Percentiles rank a stretch among this genome's conserved stretches.
These are phyloP conservation scores for Mucor mucedo DNA, from an alignment of 371 early-diverging fungal genomes.

Conservation along the genomic window DNA sequence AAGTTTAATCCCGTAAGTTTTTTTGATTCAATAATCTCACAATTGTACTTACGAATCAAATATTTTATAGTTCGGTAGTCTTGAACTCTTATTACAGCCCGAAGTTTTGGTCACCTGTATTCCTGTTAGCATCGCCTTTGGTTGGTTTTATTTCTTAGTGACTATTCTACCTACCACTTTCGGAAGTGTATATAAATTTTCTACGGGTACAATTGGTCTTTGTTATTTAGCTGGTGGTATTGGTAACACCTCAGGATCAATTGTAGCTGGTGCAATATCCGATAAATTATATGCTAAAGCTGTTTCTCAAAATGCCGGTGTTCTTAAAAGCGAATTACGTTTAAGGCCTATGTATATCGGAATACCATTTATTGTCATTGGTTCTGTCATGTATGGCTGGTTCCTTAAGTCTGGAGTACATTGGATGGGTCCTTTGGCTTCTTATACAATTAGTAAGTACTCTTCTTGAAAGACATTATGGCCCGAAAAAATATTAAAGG, in stretches of 20 bases:
- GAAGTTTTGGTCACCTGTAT: slow-evolving; percentile 32
- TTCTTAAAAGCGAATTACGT: slow-evolving; percentile 25
- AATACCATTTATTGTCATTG: slow-evolving; percentile 29
- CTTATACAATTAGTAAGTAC: slow-evolving; percentile 27
- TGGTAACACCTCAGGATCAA: slow-evolving; percentile 52
- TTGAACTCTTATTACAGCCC: slow-evolving; percentile 26
- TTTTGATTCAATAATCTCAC: background rate
- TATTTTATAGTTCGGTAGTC: slow-evolving; percentile 33
- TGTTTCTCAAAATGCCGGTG: slow-evolving; percentile 24
- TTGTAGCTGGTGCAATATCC: slow-evolving; percentile 44
- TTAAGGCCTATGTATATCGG: slow-evolving; percentile 35
- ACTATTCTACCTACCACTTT: slow-evolving; percentile 53
- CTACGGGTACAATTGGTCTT: slow-evolving; percentile 53
- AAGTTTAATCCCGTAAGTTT: slow-evolving; percentile 49
- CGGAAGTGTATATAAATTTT: slow-evolving; percentile 41
- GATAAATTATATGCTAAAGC: slow-evolving; percentile 32
- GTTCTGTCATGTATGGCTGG: slow-evolving; percentile 47
- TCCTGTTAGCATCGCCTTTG: slow-evolving; percentile 38
- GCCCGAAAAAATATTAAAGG: background rate
- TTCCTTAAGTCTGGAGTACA: slow-evolving; percentile 26
- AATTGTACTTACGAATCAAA: too few relatives aligned
- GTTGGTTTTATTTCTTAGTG: slow-evolving; percentile 39
- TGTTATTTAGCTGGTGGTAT: slow-evolving; percentile 57
- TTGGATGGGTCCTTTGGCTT: slow-evolving; percentile 39
- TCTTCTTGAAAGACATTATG: background rate